Base-by-base conservation (phyloP, 176 grass and related monocot species). In the Rhynchospora tenuis region DNA sequence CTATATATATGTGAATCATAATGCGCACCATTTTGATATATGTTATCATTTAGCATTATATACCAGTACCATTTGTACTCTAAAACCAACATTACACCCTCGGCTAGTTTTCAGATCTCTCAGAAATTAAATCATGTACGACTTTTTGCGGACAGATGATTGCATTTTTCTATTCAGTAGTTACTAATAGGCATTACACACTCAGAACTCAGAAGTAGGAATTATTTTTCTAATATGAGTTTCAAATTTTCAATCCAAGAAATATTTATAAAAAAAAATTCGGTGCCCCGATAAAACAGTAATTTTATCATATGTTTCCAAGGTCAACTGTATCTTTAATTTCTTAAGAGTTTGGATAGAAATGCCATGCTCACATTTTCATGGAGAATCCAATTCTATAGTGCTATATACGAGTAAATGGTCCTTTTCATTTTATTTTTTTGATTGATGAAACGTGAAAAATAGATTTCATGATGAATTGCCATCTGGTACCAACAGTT, bases 1-100 rank as follows among this genome's bases (percentile, higher is more conserved):
- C 6, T 80, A n/a, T 33, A 80, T 80, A 5, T 80, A 60, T 80
- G 42, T 79, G 31, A 54, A 7, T 79, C 31, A 77, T n/a, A 44
- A 10, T 20, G 45, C 44, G 8, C 26, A 23, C n/a, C 9, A 61
- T 10, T 61, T 24, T 61, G 20, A 23, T 61, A 8, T 61, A 26
- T n/a, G 9, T 61, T 61, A 22, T 24, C 12, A 9, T 46, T 72
- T 17, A 72, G 43, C 29, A 67, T 42, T 67, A 67, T 67, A 15
- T 67, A 23, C 48, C 11, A 10, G 11, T 51, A 51, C 45, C 19
- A 67, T 17, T 33, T 43, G 19, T 19, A 54, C 23, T 66, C 15
- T 28, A 38, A 66, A 31, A 66, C 12, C 64, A 66, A 66, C 28
- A 38, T 66, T 16, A 66, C 13, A 38, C 64, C 9, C 48, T 10